Conservation (phyloP, 139 green algal species). For the Haematococcus lacustris region DNA sequence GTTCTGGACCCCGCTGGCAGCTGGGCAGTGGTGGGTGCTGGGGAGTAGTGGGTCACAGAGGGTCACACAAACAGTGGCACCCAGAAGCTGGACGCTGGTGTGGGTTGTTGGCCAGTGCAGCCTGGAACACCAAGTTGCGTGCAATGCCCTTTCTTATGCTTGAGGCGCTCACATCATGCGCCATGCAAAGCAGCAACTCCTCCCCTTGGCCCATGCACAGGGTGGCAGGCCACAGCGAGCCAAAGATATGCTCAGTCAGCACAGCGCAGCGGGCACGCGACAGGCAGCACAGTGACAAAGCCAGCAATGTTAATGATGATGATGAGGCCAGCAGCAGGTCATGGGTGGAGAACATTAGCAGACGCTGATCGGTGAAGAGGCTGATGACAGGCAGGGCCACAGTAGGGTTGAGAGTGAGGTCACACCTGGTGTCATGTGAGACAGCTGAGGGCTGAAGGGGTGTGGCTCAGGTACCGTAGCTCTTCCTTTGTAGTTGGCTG, state of each 20-base stretch:
- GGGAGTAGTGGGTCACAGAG: neutral
- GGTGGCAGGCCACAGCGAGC: too few relatives aligned
- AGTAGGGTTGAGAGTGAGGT: neutral
- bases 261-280: too few relatives aligned
- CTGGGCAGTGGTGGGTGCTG: conserved; percentile 51
- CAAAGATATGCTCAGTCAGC: too few relatives aligned
- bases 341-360: too few relatives aligned
- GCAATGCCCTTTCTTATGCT: neutral
- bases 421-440: too few relatives aligned
- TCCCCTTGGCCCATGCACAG: neutral
- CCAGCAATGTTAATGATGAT: too few relatives aligned
- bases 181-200: neutral
- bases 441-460: too few relatives aligned
- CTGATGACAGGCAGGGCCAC: neutral
- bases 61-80: neutral
- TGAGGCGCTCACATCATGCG: neutral
- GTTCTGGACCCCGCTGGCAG: conserved; percentile 66
- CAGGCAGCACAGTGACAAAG: too few relatives aligned
- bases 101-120: neutral
- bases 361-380: too few relatives aligned
- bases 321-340: too few relatives aligned
- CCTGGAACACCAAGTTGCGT: neutral
- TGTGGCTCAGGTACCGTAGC: too few relatives aligned
- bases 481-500: too few relatives aligned
- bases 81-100: neutral